phyloP scores from a whole-genome alignment of 495 filamentous ascomycete genomes.

The Trichoderma asperelloides region DNA sequence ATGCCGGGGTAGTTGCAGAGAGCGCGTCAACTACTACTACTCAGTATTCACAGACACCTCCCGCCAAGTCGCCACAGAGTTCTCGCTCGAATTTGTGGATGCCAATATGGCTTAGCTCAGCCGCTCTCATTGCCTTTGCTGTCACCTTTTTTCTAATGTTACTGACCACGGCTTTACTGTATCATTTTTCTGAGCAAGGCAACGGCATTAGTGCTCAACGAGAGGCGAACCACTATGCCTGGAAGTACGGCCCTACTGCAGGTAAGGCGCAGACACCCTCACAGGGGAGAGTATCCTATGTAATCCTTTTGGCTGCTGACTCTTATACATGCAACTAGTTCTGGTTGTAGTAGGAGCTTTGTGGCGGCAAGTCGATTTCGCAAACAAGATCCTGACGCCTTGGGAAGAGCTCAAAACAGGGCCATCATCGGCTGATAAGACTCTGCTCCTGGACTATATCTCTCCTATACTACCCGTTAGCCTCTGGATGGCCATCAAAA shows the following conservation, averaged over 20 bases:
- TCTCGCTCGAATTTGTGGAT: conserved; percentile 10
- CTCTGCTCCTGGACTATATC: conserved; percentile 13
- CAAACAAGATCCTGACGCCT: conserved; percentile 18
- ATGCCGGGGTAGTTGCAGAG: neutral
- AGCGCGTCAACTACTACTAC: neutral
- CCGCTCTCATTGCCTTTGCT: conserved; percentile 11
- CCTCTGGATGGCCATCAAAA: conserved; percentile 11
- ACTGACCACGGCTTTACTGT: conserved; percentile 11
- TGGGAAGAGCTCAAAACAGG: conserved; percentile 17
- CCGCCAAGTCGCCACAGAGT: neutral
- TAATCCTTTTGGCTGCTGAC: neutral
- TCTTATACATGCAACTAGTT: neutral
- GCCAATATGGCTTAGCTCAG: conserved; percentile 11
- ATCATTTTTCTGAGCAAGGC: conserved; percentile 14
- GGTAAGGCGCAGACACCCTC: neutral
- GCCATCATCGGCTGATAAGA: conserved; percentile 9
- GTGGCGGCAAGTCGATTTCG: conserved; percentile 19
- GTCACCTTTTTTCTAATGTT: conserved; percentile 10
- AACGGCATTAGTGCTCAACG: conserved; percentile 15
- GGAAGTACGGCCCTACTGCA: conserved; percentile 25
- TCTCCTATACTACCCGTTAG: conserved; percentile 8
- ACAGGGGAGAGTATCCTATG: too few relatives aligned
- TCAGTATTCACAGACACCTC: neutral
- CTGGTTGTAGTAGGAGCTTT: conserved; percentile 17
- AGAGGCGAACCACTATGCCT: conserved; percentile 17